Evolutionary conservation across 2,329 filamentous ascomycete genomes (phyloP).

Genomic region (Penicillium brasilianum): DNA sequence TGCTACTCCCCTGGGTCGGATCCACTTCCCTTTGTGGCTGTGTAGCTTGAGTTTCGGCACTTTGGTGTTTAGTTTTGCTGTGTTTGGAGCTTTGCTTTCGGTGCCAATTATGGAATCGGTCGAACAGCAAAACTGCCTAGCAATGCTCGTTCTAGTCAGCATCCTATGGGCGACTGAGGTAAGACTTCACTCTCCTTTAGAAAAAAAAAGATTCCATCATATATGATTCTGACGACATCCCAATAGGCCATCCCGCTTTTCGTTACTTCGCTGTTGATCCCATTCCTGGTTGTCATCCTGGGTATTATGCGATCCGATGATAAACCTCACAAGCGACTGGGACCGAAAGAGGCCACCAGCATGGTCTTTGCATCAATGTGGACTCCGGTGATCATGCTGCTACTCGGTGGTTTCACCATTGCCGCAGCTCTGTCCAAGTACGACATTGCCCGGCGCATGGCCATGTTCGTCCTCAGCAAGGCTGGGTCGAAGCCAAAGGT

Average conservation of each 20-base stretch:
- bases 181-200: conserved; percentile 37
- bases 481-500: conserved; percentile 88
- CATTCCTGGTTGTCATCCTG: conserved; percentile 87
- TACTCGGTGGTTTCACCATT: conserved; percentile 94
- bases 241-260: conserved; percentile 88
- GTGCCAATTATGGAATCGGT: conserved; percentile 82
- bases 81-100: conserved; percentile 76
- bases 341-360: conserved; percentile 77
- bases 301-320: conserved; percentile 80
- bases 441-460: conserved; percentile 96
- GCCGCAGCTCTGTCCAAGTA: conserved; percentile 95
- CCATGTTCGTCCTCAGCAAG: conserved; percentile 94
- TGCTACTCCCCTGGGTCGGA: conserved; percentile 76
- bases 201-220: background rate
- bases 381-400: conserved; percentile 98
- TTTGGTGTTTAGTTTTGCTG: conserved; percentile 69
- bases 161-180: conserved; percentile 96
- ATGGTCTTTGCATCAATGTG: conserved; percentile 97
- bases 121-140: conserved; percentile 95
- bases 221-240: conserved; percentile 21
- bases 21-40: conserved; percentile 79
- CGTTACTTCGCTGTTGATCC: conserved; percentile 91
- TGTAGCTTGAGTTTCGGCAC: conserved; percentile 81
- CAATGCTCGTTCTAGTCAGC: conserved; percentile 91
- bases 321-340: conserved; percentile 70